Conservation (phyloP, 1,284 basidiomycete genomes). For the Cronartium quercuum region DNA sequence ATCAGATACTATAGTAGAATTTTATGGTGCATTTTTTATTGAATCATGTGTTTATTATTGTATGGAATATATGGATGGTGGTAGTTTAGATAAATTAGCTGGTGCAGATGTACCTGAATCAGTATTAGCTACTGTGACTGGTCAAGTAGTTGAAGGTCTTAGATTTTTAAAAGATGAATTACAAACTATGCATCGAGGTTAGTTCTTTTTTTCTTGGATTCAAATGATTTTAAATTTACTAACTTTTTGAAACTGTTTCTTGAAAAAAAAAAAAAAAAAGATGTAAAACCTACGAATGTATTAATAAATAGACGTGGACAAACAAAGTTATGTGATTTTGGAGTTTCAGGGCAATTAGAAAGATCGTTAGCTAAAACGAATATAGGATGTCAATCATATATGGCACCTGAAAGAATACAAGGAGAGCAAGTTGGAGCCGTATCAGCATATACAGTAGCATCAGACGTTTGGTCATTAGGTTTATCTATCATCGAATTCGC, state of each 20-base stretch:
- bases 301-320: slow-evolving; percentile 81
- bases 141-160: slow-evolving; percentile 78
- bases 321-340: slow-evolving; percentile 95
- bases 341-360: slow-evolving; percentile 93
- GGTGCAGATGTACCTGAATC: slow-evolving; percentile 67
- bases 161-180: slow-evolving; percentile 93
- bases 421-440: slow-evolving; percentile 81
- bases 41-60: slow-evolving; percentile 98
- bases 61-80: slow-evolving; percentile 99
- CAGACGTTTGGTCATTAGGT: slow-evolving; percentile 98
- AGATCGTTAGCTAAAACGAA: slow-evolving; percentile 95
- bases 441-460: slow-evolving; percentile 89
- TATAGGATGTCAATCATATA: slow-evolving; percentile 97
- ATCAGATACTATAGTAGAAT: slow-evolving; percentile 88
- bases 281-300: slow-evolving; percentile 96
- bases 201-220: slow-evolving; percentile 43
- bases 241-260: too few relatives aligned
- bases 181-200: slow-evolving; percentile 91
- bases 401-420: slow-evolving; percentile 97
- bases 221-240: background rate
- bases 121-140: slow-evolving; percentile 76
- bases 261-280: slow-evolving; percentile 50
- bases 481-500: slow-evolving; percentile 90
- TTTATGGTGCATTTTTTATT: slow-evolving; percentile 98
- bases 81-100: slow-evolving; percentile 79